phyloP scores from a whole-genome alignment of 2,329 filamentous ascomycete species.

The Penicillium vulpinum region DNA sequence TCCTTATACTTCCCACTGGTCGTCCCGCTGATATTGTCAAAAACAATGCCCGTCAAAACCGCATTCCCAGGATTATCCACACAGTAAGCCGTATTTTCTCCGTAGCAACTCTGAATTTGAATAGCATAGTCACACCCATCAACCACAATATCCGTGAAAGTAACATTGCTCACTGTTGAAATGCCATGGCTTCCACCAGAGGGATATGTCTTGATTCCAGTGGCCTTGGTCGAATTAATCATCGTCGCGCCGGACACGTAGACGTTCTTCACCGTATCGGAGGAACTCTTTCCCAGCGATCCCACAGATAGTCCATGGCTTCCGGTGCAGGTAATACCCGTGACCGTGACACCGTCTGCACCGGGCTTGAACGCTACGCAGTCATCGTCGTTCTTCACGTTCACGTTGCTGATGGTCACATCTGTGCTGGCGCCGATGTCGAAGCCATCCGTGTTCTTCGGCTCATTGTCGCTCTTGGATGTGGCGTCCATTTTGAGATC shows the following conservation, averaged over 20 bases:
- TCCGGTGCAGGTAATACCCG: slow-evolving; percentile 47
- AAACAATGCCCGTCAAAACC: slow-evolving; percentile 36
- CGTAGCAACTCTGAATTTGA: slow-evolving; percentile 51
- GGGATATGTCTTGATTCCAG: slow-evolving; percentile 51
- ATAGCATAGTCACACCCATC: slow-evolving; percentile 46
- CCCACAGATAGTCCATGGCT: slow-evolving; percentile 53
- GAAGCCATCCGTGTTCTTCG: slow-evolving; percentile 50
- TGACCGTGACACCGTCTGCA: slow-evolving; percentile 42
- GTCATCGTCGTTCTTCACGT: slow-evolving; percentile 47
- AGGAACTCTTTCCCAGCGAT: slow-evolving; percentile 43
- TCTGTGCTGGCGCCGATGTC: slow-evolving; percentile 43
- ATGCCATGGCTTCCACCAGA: slow-evolving; percentile 38
- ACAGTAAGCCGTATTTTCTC: slow-evolving; percentile 40
- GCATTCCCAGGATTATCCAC: slow-evolving; percentile 36
- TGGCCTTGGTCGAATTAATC: slow-evolving; percentile 47
- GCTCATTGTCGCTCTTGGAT: slow-evolving; percentile 40
- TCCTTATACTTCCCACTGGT: slow-evolving; percentile 41
- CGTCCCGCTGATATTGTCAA: slow-evolving; percentile 42
- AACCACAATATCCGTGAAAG: slow-evolving; percentile 41
- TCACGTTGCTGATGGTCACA: slow-evolving; percentile 40
- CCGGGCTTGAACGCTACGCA: slow-evolving; percentile 50
- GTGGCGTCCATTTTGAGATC: slow-evolving; percentile 42
- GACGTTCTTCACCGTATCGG: slow-evolving; percentile 48
- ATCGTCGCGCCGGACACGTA: slow-evolving; percentile 45
- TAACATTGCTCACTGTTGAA: slow-evolving; percentile 46